These are phyloP conservation scores for Leccinum fuscescens DNA, from an alignment of 1,284 basidiomycete genomes.

Conservation along the genomic window DNA sequence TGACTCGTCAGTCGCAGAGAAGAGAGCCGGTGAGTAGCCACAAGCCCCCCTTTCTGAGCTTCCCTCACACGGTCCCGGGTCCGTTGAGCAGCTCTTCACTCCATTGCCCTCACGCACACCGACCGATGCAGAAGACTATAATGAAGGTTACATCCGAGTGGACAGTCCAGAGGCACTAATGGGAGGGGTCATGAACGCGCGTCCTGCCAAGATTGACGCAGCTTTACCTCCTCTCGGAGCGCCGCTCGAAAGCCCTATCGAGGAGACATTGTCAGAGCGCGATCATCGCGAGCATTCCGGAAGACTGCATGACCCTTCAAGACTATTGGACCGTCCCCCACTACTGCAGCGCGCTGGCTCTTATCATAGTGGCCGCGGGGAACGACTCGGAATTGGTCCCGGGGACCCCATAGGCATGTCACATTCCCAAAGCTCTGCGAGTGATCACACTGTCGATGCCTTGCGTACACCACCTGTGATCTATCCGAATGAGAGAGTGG, in stretches of 20 bases:
- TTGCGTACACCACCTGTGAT: slow-evolving; percentile 20
- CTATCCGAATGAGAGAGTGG: slow-evolving; percentile 30
- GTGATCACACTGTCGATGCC: slow-evolving; percentile 34
- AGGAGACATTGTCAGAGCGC: slow-evolving; percentile 29
- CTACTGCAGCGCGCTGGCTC: slow-evolving; percentile 21
- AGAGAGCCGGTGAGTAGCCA: slow-evolving; percentile 32
- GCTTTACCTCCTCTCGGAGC: slow-evolving; percentile 25
- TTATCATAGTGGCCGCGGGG: slow-evolving; percentile 25
- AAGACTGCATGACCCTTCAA: slow-evolving; percentile 18
- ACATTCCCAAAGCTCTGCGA: slow-evolving; percentile 23
- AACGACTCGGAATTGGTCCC: slow-evolving; percentile 8
- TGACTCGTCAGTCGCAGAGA: slow-evolving; percentile 25
- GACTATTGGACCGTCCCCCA: slow-evolving; percentile 28
- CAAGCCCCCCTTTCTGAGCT: slow-evolving; percentile 2
- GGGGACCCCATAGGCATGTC: slow-evolving; percentile 29
- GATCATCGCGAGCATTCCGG: slow-evolving; percentile 21
- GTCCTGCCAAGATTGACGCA: slow-evolving; percentile 27
- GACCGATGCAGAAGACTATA: slow-evolving; percentile 33
- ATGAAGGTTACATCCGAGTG: slow-evolving; percentile 33
- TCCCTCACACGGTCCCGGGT: slow-evolving; percentile 6
- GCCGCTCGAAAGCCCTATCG: slow-evolving; percentile 16
- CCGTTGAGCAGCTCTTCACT: slow-evolving; percentile 29
- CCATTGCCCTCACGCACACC: slow-evolving; percentile 34
- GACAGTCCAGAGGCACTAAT: slow-evolving; percentile 33
- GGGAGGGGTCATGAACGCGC: slow-evolving; percentile 34